Conservation (phyloP, 768 basidiomycete species). For the Auriscalpium orientale region DNA sequence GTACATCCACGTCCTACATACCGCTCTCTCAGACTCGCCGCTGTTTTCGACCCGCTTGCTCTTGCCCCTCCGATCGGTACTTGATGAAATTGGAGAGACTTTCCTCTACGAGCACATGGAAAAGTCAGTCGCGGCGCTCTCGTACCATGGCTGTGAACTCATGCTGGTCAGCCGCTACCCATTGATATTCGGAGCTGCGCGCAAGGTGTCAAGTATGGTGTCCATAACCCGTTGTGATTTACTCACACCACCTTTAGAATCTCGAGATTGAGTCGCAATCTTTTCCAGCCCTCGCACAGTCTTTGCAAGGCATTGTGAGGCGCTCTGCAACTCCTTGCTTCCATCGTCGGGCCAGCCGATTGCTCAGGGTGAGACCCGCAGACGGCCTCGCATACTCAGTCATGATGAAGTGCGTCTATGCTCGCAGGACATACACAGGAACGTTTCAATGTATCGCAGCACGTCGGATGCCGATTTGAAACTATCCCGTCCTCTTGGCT, state of each 20-base stretch:
- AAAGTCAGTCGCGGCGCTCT: conserved; percentile 5
- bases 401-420: no score
- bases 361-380: conserved; percentile 37
- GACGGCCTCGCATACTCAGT: no score
- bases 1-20: conserved; percentile 32
- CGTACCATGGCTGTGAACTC: conserved; percentile 5
- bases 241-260: conserved; percentile 35
- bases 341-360: conserved; percentile 32
- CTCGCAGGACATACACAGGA: no score
- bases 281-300: conserved; percentile 41
- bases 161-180: conserved; percentile 55
- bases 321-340: conserved; percentile 47
- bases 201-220: conserved; percentile 36
- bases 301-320: conserved; percentile 41
- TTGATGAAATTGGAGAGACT: conserved; percentile 7
- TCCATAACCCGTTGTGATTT: neutral
- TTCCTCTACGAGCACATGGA: conserved; percentile 7
- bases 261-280: conserved; percentile 44
- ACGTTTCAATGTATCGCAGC: no score
- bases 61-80: conserved; percentile 7
- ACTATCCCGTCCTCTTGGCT: no score
- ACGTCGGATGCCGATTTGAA: no score
- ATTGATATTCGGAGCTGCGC: conserved; percentile 65
- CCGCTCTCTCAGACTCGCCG: conserved; percentile 3
- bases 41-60: conserved; percentile 6